phyloP scores from a whole-genome alignment of 257 asterid species.

The Misopates orontium region DNA sequence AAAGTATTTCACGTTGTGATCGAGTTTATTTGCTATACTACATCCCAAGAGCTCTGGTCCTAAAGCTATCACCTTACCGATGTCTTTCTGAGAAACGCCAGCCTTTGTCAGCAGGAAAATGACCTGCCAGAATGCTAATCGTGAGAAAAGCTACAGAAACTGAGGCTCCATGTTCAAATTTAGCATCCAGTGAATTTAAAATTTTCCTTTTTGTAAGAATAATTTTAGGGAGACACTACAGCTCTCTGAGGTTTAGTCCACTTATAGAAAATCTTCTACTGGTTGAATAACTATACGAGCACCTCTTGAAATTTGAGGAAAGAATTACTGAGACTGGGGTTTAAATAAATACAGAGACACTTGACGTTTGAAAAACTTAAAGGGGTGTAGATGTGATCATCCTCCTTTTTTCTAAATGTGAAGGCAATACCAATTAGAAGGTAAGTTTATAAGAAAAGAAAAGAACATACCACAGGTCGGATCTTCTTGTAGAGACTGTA shows the following conservation, averaged over 20 bases:
- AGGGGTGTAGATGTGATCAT: too few relatives aligned
- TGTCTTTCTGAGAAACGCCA: slow-evolving; percentile 64
- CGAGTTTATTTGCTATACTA: slow-evolving; percentile 82
- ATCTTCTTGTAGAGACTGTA: slow-evolving; percentile 92
- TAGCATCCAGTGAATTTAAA: not conserved
- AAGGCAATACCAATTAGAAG: too few relatives aligned
- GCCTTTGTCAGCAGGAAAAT: slow-evolving; percentile 84
- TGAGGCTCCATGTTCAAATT: not conserved
- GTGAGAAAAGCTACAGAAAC: not conserved
- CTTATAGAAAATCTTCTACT: too few relatives aligned
- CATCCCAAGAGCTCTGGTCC: slow-evolving; percentile 89
- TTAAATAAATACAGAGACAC: too few relatives aligned
- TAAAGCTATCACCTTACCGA: slow-evolving; percentile 84
- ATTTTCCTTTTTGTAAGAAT: too few relatives aligned
- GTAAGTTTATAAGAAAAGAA: not conserved
- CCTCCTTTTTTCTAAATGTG: too few relatives aligned
- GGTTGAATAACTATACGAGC: too few relatives aligned
- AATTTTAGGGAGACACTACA: too few relatives aligned
- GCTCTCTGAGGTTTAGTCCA: too few relatives aligned
- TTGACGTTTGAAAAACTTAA: too few relatives aligned
- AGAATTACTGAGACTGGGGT: too few relatives aligned
- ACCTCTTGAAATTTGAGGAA: too few relatives aligned
- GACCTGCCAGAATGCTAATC: slow-evolving; percentile 42
- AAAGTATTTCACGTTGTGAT: slow-evolving; percentile 78
- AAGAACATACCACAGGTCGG: slow-evolving; percentile 73